Evolutionary conservation across 2,329 filamentous ascomycete genomes (phyloP).

Genomic region (Emergomyces pasteurianus): DNA sequence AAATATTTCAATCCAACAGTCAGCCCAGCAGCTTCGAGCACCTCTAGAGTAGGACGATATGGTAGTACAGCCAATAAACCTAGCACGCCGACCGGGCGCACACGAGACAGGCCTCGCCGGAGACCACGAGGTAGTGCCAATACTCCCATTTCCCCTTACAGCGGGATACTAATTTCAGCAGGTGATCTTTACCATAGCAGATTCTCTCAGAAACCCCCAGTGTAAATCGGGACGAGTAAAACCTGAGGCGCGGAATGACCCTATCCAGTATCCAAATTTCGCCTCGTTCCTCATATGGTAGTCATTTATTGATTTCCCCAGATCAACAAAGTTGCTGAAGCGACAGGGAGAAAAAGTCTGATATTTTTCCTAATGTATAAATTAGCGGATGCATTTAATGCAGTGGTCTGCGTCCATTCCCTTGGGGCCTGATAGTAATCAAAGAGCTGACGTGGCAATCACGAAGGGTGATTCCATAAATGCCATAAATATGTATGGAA

Average conservation of each 20-base stretch:
- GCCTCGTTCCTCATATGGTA: neutral
- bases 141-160: neutral
- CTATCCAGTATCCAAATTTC: neutral
- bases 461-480: neutral
- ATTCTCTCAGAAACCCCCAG: conserved; percentile 6
- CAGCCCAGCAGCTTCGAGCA: conserved; percentile 18
- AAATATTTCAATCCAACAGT: conserved; percentile 17
- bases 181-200: conserved; percentile 9
- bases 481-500: neutral
- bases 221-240: neutral
- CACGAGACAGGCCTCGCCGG: conserved; percentile 7
- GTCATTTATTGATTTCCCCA: neutral
- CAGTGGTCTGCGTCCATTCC: neutral
- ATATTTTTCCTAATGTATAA: neutral
- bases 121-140: conserved; percentile 19
- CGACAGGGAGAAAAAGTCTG: neutral
- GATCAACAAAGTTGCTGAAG: neutral
- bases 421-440: neutral
- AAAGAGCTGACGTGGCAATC: neutral
- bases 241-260: neutral
- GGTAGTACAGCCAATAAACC: conserved; percentile 8
- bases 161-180: neutral
- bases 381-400: neutral
- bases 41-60: conserved; percentile 15
- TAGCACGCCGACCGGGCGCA: neutral